Evolutionary conservation across 495 filamentous ascomycete species (phyloP), one percentile per base, ranked within the genome.

Genomic region (Hypoxylon trugodes): DNA sequence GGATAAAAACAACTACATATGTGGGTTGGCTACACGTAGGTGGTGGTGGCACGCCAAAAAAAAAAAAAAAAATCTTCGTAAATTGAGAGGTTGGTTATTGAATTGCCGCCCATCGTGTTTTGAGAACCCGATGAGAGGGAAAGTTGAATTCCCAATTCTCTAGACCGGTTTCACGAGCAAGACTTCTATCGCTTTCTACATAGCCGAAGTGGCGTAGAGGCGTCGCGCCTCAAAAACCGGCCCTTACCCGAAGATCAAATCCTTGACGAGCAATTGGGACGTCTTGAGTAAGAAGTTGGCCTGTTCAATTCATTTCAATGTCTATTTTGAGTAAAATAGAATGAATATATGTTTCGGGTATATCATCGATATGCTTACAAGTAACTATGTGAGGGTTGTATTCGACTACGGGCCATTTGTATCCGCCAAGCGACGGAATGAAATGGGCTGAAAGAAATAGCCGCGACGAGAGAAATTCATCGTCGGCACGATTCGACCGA

Each of bases 341-440:
- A 10, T 57, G 18, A 13, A 26, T 26, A 19, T 32, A 42, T 19
- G 12, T 47, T 47, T 40, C 38, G 12, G 13, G 33, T 24, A 47
- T 26, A 9, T 25, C 15, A 42, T 28, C 16, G 25, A 22, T 1
- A n/a, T 47, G 48, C n/a, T 15, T 37, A 6, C 2, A 13, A 41
- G 48, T 41, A 60, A n/a, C 43, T 60, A 19, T 42, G 37, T 26
- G n/a, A n/a, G n/a, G n/a, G 64, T 61, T 57, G 58, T 33, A 67
- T 58, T 54, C 28, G 47, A 49, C 21, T 12, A 24, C 59, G 54
- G 65, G 45, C 15, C 48, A 35, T 45, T 53, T 30, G 25, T 35
- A 68, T 62, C 65, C 65, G 65, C 56, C 54, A 55, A 60, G 59
- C 65, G 65, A 68, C 22, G 54, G 30, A 48, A 61, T 43, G 18